Percentiles rank a stretch among this genome's conserved stretches.
Evolutionary conservation across 345 rosid species (phyloP).

Genomic region (Gossypium thurberi): DNA sequence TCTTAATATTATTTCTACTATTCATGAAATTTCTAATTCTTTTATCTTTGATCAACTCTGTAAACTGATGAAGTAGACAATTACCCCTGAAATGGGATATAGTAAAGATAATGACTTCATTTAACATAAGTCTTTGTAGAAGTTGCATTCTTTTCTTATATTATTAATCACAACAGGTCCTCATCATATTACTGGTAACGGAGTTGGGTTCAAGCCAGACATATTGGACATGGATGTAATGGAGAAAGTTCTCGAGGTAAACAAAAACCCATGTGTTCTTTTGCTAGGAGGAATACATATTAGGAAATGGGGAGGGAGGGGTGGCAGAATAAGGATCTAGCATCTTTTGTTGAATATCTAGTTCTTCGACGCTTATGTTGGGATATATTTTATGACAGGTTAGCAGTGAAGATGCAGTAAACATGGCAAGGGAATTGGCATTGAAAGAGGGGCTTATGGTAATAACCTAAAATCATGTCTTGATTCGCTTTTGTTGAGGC

Average conservation of each 20-base stretch:
- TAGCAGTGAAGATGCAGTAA: conserved; percentile 79
- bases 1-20: not conserved
- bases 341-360: conserved; percentile 1
- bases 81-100: not conserved
- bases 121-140: not conserved
- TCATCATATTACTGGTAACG: conserved; percentile 88
- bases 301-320: no score
- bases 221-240: conserved; percentile 91
- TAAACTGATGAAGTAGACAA: not conserved
- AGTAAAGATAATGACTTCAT: not conserved
- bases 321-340: not conserved
- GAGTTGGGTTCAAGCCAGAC: conserved; percentile 96
- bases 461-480: conserved; percentile 12
- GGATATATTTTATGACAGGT: conserved; percentile 39
- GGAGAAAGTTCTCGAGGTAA: conserved; percentile 88
- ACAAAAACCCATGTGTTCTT: not conserved
- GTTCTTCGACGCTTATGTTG: conserved; percentile 4
- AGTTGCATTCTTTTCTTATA: not conserved
- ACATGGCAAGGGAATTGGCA: conserved; percentile 93
- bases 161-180: conserved; percentile 53
- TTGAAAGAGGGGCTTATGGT: conserved; percentile 95
- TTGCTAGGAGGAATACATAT: not conserved
- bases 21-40: no score
- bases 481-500: not conserved
- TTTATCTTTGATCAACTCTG: no score